Conservation (phyloP, 208 protist genomes). For the Leishmania guyanensis region DNA sequence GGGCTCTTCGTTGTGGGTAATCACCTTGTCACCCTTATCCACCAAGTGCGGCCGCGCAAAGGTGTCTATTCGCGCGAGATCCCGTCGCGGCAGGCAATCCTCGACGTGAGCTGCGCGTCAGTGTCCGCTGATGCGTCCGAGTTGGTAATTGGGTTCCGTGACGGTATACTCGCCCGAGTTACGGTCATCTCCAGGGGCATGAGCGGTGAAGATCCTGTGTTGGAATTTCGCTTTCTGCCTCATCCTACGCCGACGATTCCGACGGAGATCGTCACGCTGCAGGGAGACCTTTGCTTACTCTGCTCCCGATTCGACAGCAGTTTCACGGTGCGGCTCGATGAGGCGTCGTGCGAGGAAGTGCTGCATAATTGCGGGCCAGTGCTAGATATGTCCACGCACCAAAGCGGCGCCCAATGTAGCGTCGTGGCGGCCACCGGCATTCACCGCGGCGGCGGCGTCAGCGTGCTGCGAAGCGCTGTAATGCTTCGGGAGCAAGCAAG, state of each 20-base stretch:
- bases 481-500: constrained; percentile 37
- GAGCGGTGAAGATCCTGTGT: constrained; percentile 12
- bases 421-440: constrained; percentile 78
- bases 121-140: constrained; percentile 17
- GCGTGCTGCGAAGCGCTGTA: constrained; percentile 65
- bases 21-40: constrained; percentile 56
- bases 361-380: constrained; percentile 76
- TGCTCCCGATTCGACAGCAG: constrained; percentile 62
- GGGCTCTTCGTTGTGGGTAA: constrained; percentile 72
- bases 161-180: constrained; percentile 34
- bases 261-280: constrained; percentile 25
- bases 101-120: constrained; percentile 28
- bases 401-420: constrained; percentile 46
- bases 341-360: constrained; percentile 37
- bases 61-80: constrained; percentile 29
- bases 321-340: constrained; percentile 42
- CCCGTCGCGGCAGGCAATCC: constrained; percentile 9
- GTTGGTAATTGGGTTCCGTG: constrained; percentile 36
- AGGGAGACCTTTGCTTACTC: constrained; percentile 42
- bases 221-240: constrained; percentile 34
- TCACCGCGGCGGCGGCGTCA: constrained; percentile 59
- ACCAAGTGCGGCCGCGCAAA: constrained; percentile 32
- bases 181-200: constrained; percentile 1
- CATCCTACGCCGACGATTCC: constrained; percentile 32
- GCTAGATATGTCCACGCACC: constrained; percentile 61